Percentiles rank a stretch among this genome's conserved stretches.
Conservation (phyloP, 768 basidiomycete genomes). For the Boletus rufocinnamomeus region DNA sequence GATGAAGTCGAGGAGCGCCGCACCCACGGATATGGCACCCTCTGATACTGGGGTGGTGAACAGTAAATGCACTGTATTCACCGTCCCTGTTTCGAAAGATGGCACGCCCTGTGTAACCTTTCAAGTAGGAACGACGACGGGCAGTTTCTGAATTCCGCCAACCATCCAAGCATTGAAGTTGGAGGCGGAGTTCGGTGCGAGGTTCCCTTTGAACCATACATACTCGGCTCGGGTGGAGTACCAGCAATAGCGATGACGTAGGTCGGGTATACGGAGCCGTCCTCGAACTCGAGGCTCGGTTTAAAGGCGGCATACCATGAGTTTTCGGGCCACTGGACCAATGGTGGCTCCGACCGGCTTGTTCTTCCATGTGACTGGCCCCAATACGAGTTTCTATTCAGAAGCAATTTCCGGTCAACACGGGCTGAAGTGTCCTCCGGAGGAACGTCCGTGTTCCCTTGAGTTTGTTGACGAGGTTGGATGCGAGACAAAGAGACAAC, state of each 20-base stretch:
- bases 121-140: not conserved
- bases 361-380: constrained; percentile 20
- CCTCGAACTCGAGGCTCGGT: constrained; percentile 10
- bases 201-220: no score
- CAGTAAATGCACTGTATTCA: not conserved
- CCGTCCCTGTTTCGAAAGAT: constrained; percentile 8
- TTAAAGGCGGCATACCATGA: constrained; percentile 18
- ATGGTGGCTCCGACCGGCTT: not conserved
- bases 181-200: constrained; percentile 1
- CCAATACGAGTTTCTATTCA: constrained; percentile 4
- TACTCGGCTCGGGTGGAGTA: no score
- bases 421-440: not conserved
- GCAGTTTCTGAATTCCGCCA: not conserved
- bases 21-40: not conserved
- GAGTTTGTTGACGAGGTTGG: constrained; percentile 3
- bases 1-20: constrained; percentile 1
- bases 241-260: no score
- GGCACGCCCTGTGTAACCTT: not conserved
- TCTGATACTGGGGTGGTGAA: constrained; percentile 2
- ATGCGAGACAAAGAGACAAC: constrained; percentile 12
- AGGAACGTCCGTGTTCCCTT: constrained; percentile 1
- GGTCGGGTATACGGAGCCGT: not conserved
- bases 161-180: constrained; percentile 14
- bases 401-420: not conserved
- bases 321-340: constrained; percentile 21